phyloP scores from a whole-genome alignment of 331 rosid species.

The Quercus tomentella region DNA sequence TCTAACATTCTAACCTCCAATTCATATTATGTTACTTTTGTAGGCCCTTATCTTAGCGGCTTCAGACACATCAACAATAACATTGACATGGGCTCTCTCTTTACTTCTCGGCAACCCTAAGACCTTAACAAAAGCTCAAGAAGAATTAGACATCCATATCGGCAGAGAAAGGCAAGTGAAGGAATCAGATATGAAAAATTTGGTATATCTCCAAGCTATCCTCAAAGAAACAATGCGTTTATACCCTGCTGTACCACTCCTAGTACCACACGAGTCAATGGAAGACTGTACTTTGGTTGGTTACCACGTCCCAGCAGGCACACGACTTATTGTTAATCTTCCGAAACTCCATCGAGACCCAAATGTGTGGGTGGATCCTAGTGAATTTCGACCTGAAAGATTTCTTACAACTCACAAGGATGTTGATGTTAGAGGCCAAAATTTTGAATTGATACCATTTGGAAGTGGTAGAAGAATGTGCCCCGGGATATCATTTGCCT shows the following conservation, averaged over 20 bases:
- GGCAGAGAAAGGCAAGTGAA: conserved; percentile 24
- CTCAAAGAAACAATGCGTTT: conserved; percentile 34
- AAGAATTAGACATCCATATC: conserved; percentile 35
- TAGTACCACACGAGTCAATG: neutral
- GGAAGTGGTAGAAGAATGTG: conserved; percentile 58
- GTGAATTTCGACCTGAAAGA: conserved; percentile 39
- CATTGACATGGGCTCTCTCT: conserved; percentile 30
- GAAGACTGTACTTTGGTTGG: conserved; percentile 31
- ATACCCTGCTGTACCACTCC: conserved; percentile 22
- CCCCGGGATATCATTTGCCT: conserved; percentile 29
- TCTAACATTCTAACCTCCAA: neutral
- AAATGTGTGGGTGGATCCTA: conserved; percentile 24
- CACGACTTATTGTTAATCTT: conserved; percentile 22
- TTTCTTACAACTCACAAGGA: conserved; percentile 19
- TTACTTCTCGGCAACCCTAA: conserved; percentile 15
- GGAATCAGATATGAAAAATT: conserved; percentile 25
- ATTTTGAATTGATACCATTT: conserved; percentile 35
- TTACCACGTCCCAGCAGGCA: conserved; percentile 24
- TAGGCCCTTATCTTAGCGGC: neutral
- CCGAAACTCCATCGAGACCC: conserved; percentile 43
- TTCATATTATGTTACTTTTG: neutral
- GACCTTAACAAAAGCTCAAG: conserved; percentile 11
- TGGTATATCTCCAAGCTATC: conserved; percentile 36
- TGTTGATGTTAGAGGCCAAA: conserved; percentile 29
- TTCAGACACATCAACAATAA: conserved; percentile 5